phyloP scores from a whole-genome alignment of 805 yeast species.

The Starmerella potacharoeniae region DNA sequence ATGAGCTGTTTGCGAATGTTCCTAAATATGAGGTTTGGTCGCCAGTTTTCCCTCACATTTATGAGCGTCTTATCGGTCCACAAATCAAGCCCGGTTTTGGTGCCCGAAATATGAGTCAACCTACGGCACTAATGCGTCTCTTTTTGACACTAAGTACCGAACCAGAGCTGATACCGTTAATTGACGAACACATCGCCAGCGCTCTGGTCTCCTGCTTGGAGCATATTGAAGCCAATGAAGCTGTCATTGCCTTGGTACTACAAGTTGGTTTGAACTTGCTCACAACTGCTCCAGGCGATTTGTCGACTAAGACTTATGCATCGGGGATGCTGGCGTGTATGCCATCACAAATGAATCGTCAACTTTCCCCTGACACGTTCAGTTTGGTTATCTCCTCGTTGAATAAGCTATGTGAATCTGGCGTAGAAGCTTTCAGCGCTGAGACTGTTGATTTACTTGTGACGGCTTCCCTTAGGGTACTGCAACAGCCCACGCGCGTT shows the following conservation, averaged over 20 bases:
- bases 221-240: slow-evolving; percentile 50
- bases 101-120: slow-evolving; percentile 68
- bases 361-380: slow-evolving; percentile 12
- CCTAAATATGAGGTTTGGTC: slow-evolving; percentile 48
- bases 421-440: slow-evolving; percentile 46
- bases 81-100: slow-evolving; percentile 52
- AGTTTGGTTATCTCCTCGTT: slow-evolving; percentile 19
- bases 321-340: background rate
- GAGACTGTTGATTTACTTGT: slow-evolving; percentile 44
- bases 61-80: slow-evolving; percentile 45
- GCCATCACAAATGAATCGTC: slow-evolving; percentile 13
- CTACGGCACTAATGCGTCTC: slow-evolving; percentile 62
- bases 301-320: background rate
- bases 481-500: slow-evolving; percentile 46
- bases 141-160: slow-evolving; percentile 48
- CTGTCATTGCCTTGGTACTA: slow-evolving; percentile 55
- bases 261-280: slow-evolving; percentile 28
- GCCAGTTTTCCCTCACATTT: slow-evolving; percentile 39
- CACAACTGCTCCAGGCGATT: background rate
- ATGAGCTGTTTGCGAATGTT: slow-evolving; percentile 42
- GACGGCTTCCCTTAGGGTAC: slow-evolving; percentile 44
- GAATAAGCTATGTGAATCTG: slow-evolving; percentile 38
- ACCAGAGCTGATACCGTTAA: slow-evolving; percentile 40
- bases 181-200: slow-evolving; percentile 42
- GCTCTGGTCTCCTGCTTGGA: slow-evolving; percentile 48